Base-by-base conservation (phyloP, 2,329 filamentous ascomycete species). In the Aureobasidium sp. region DNA sequence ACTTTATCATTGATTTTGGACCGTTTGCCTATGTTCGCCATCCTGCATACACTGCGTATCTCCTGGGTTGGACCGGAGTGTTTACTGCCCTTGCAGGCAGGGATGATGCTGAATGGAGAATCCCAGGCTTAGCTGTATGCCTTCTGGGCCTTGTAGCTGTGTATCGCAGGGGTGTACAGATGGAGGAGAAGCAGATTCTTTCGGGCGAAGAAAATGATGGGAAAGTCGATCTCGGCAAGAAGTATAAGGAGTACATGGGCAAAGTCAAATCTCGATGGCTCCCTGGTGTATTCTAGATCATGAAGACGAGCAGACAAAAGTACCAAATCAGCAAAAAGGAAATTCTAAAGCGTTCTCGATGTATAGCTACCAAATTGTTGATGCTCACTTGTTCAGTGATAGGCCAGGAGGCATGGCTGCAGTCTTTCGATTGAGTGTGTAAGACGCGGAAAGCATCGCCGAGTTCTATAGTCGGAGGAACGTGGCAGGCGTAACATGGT, bases 11-110 rank as follows among this genome's bases (percentile, higher is more conserved):
- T 12, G 57, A 60, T 36, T 50, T 34, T n/a, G 57, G 57, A 10
- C 57, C 57, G 4, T 60, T 60, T 34, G 57, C 57, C 12, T 42
- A 50, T 13, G 46, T 60, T 13, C 57, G 57, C 27, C 57, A 60
- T 17, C 57, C 57, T 29, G 46, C 57, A 9, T 60, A 60, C 27
- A 51, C 57, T 32, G 57, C 57, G 5, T 60, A 60, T 42, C 46
- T 60, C 5, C 9, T 60, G 15, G 57, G 46, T 2, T 60, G 57
- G 57, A 60, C 57, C 13, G 57, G 57, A 17, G 46, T 13, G 3
- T 17, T 60, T 17, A 26, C 46, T 26, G 57, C 57, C 5, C 44
- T 60, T 29, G 44, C 46, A n/a, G 57, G 17, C 10, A 60, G 57
- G 17, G 3, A 58, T 12, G 32, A 39, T n/a, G 46, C 44, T 32